A percentile compares a stretch with the other conserved stretches of the same genome.
Evolutionary conservation across 108 stramenopile species (phyloP).

Genomic region (Fistulifera pelliculosa): DNA sequence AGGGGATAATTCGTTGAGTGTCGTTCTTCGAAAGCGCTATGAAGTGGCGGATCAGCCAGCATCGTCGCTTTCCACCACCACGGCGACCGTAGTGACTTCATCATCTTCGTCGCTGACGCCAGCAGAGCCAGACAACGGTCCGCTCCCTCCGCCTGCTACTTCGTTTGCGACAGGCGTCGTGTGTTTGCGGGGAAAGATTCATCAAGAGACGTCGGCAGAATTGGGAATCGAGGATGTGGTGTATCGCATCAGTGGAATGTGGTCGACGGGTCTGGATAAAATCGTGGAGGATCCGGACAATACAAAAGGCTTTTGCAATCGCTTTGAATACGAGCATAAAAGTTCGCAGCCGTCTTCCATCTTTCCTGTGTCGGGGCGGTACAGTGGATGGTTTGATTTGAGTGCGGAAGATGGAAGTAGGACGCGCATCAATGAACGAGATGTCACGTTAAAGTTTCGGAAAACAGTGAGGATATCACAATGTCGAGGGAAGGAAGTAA

Average conservation of each 20-base stretch:
- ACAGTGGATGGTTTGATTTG: constrained; percentile 77
- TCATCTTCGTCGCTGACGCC: constrained; percentile 1
- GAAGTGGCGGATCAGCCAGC: constrained; percentile 10
- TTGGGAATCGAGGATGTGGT: constrained; percentile 41
- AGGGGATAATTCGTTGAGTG: constrained; percentile 38
- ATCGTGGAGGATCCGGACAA: constrained; percentile 64
- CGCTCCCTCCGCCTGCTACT: constrained; percentile 46
- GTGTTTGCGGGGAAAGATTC: constrained; percentile 62
- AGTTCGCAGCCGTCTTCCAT: constrained; percentile 27
- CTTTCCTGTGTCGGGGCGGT: constrained; percentile 70
- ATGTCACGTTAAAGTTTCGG: constrained; percentile 64
- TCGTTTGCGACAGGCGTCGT: constrained; percentile 47
- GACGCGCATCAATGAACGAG: constrained; percentile 54
- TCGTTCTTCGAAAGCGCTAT: constrained; percentile 65
- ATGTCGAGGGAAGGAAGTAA: constrained; percentile 83
- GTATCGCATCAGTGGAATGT: constrained; percentile 65
- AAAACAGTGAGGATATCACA: constrained; percentile 71
- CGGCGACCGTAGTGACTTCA: constrained; percentile 4
- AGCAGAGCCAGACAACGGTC: constrained; percentile 14
- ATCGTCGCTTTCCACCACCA: constrained; percentile 5
- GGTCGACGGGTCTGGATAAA: constrained; percentile 59
- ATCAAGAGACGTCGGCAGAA: constrained; percentile 36
- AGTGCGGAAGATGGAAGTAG: constrained; percentile 38
- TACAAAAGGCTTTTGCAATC: constrained; percentile 43
- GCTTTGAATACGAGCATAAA: constrained; percentile 83